phyloP scores from a whole-genome alignment of 768 basidiomycete genomes.

The Candolleomyces eurysporus region DNA sequence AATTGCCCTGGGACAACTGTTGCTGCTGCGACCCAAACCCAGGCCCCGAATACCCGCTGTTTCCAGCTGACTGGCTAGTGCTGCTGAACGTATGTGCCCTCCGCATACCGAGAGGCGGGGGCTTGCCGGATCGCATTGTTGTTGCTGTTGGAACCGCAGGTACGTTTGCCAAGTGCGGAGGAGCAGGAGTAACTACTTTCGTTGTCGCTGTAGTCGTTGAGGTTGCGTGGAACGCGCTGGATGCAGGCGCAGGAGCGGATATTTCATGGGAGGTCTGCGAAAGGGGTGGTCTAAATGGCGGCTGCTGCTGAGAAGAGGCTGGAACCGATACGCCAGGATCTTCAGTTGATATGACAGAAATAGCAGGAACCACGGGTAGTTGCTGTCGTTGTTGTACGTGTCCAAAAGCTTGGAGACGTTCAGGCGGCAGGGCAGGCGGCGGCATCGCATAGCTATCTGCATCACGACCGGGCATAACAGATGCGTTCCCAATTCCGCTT shows the following conservation, averaged over 20 bases:
- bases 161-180: too few relatives aligned
- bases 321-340: too few relatives aligned
- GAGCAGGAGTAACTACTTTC: too few relatives aligned
- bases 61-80: neutral
- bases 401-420: neutral
- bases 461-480: too few relatives aligned
- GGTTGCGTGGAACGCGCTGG: neutral
- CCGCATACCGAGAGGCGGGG: neutral
- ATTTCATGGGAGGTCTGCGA: too few relatives aligned
- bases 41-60: neutral
- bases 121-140: neutral
- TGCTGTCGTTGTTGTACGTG: neutral
- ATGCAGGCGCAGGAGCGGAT: neutral
- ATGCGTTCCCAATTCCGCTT: neutral
- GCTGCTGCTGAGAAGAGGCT: too few relatives aligned
- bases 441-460: neutral
- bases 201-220: too few relatives aligned
- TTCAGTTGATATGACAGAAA: too few relatives aligned
- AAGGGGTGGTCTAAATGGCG: too few relatives aligned
- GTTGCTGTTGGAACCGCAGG: too few relatives aligned
- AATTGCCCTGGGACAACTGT: neutral
- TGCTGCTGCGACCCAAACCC: neutral
- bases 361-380: too few relatives aligned
- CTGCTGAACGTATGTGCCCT: neutral
- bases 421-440: neutral